These are phyloP conservation scores for Noccaea bulbosa DNA, from an alignment of 345 rosid genomes.

Conservation along the genomic window DNA sequence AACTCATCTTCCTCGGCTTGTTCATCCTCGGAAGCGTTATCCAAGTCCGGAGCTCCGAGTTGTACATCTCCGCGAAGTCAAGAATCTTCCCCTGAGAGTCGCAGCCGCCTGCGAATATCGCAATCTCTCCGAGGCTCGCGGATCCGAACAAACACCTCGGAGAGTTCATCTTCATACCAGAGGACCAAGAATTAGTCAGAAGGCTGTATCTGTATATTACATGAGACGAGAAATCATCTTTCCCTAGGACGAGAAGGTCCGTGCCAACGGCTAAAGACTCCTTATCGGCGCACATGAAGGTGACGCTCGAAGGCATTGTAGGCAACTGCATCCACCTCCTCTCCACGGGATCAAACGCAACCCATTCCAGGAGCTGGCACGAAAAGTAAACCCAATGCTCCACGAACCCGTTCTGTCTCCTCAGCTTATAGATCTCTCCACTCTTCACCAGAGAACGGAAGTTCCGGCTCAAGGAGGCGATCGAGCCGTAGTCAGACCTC, in stretches of 20 bases:
- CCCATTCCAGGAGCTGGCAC: conserved; percentile 85
- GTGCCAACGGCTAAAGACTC: conserved; percentile 97
- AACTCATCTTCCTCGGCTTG: conserved; percentile 88
- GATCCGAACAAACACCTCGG: conserved; percentile 96
- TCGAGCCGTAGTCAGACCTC: conserved; percentile 81
- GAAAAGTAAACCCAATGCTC: conserved; percentile 97
- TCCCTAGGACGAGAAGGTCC: conserved; percentile 85
- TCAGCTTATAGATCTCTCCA: conserved; percentile 72
- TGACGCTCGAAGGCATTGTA: conserved; percentile 67
- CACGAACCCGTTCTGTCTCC: conserved; percentile 57
- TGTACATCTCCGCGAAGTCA: conserved; percentile 80
- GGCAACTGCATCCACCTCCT: conserved; percentile 86
- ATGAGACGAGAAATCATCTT: conserved; percentile 63
- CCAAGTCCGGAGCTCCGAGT: conserved; percentile 80
- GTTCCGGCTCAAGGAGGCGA: conserved; percentile 66
- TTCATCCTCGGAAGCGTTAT: conserved; percentile 73
- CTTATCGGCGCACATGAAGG: conserved; percentile 75
- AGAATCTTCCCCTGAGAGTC: conserved; percentile 65
- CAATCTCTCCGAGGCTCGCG: conserved; percentile 86
- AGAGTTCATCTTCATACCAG: conserved; percentile 75
- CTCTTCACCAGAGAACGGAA: conserved; percentile 69
- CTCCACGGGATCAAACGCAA: conserved; percentile 82
- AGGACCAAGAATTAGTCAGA: conserved; percentile 78
- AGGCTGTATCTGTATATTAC: conserved; percentile 87
- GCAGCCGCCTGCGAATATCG: conserved; percentile 88